Conservation (phyloP, 352 stramenopile species). For the Globisporangium uncinulatum region DNA sequence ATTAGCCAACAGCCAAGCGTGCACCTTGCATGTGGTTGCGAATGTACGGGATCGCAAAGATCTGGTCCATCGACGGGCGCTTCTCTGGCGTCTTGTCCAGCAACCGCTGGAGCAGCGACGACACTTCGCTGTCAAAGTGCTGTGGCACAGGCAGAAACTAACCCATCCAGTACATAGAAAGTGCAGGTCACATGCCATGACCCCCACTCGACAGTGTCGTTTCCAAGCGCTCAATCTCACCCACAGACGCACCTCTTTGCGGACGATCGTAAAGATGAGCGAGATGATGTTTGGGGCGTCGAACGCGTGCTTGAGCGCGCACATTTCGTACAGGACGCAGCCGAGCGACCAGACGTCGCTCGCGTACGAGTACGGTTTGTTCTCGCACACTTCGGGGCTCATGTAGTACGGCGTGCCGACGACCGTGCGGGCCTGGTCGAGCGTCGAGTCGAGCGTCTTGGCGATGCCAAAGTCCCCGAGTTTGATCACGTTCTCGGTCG, state of each 20-base stretch:
- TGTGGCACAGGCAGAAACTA: conserved; percentile 46
- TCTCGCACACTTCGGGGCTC: conserved; percentile 91
- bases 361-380: conserved; percentile 89
- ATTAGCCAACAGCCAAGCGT: too few species aligned
- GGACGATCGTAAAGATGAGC: conserved; percentile 81
- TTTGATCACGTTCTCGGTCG: conserved; percentile 83
- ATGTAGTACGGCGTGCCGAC: conserved; percentile 94
- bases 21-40: conserved; percentile 67
- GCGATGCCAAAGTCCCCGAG: conserved; percentile 93
- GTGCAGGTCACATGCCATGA: not conserved
- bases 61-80: conserved; percentile 68
- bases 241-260: conserved; percentile 47
- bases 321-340: conserved; percentile 89
- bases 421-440: conserved; percentile 85
- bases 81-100: conserved; percentile 61
- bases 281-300: conserved; percentile 79
- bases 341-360: conserved; percentile 93
- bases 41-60: conserved; percentile 68
- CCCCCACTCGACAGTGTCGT: not conserved
- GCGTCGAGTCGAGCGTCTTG: conserved; percentile 74
- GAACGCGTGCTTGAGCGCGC: conserved; percentile 80
- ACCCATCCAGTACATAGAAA: not conserved
- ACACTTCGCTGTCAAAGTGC: conserved; percentile 59
- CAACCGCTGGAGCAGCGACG: conserved; percentile 39
- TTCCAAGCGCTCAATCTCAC: too few species aligned